These are phyloP conservation scores for Cyclostephanos tholiformis DNA, from an alignment of 108 stramenopile genomes.

Conservation along the genomic window DNA sequence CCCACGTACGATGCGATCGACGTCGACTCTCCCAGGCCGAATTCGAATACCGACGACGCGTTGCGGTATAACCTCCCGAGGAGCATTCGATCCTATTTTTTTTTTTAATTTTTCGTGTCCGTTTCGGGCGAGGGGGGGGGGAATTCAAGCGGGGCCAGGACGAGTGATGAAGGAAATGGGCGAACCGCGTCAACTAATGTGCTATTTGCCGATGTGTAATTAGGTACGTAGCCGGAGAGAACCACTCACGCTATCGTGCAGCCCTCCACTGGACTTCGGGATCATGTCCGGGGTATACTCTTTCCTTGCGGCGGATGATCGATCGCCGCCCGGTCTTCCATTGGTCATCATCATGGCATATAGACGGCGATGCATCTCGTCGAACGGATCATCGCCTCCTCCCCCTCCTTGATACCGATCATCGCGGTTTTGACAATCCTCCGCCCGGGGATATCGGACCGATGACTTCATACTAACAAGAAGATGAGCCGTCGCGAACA, in stretches of 20 bases:
- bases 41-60: slow-evolving; percentile 59
- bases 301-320: background rate
- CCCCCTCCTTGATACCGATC: no score
- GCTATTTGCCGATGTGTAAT: background rate
- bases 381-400: background rate
- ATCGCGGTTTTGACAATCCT: no score
- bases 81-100: slow-evolving; percentile 33
- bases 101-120: no score
- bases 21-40: slow-evolving; percentile 59
- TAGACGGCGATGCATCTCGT: background rate
- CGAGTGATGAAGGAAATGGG: no score
- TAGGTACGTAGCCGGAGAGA: background rate
- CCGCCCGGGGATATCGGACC: no score
- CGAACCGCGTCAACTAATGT: no score
- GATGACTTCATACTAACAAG: no score
- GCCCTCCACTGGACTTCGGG: background rate
- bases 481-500: no score
- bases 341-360: background rate
- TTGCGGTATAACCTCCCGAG: slow-evolving; percentile 42
- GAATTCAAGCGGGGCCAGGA: no score
- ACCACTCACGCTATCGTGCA: background rate
- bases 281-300: background rate
- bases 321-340: background rate
- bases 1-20: slow-evolving; percentile 48
- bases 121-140: no score